Percentiles rank a stretch among this genome's conserved stretches.
phyloP scores from a whole-genome alignment of 129 eudicot species.

The Artemisia argyi region DNA sequence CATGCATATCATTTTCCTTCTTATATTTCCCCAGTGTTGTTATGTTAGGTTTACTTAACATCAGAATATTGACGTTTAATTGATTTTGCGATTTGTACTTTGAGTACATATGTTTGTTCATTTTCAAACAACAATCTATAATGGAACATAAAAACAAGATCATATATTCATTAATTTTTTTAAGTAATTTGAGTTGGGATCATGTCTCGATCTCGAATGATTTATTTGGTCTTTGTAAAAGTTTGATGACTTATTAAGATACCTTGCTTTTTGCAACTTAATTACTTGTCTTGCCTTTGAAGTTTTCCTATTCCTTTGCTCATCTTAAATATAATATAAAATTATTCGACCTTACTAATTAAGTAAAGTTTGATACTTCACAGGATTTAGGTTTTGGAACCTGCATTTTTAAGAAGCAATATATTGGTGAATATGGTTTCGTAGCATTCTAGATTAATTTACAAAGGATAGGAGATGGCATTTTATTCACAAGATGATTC shows the following conservation, averaged over 20 bases:
- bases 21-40: not conserved
- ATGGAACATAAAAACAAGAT: not conserved
- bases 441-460: constrained; percentile 22
- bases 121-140: not conserved
- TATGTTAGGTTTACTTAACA: constrained; percentile 1
- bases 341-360: constrained; percentile 18
- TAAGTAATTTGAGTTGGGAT: constrained; percentile 1
- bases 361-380: constrained; percentile 26
- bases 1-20: too few species aligned
- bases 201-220: not conserved
- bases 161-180: not conserved
- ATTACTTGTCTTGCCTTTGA: constrained; percentile 34
- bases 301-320: constrained; percentile 19
- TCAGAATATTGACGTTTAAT: not conserved
- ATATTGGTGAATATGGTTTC: constrained; percentile 32
- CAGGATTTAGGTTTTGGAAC: constrained; percentile 28
- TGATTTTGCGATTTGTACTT: not conserved
- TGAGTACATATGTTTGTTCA: not conserved
- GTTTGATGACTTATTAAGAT: constrained; percentile 32
- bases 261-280: constrained; percentile 29
- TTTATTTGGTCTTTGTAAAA: constrained; percentile 5
- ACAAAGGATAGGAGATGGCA: constrained; percentile 48
- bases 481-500: constrained; percentile 48
- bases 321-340: constrained; percentile 5
- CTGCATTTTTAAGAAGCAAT: constrained; percentile 26